phyloP scores from a whole-genome alignment of 2,329 filamentous ascomycete genomes.

The Calonectria pauciramosa region DNA sequence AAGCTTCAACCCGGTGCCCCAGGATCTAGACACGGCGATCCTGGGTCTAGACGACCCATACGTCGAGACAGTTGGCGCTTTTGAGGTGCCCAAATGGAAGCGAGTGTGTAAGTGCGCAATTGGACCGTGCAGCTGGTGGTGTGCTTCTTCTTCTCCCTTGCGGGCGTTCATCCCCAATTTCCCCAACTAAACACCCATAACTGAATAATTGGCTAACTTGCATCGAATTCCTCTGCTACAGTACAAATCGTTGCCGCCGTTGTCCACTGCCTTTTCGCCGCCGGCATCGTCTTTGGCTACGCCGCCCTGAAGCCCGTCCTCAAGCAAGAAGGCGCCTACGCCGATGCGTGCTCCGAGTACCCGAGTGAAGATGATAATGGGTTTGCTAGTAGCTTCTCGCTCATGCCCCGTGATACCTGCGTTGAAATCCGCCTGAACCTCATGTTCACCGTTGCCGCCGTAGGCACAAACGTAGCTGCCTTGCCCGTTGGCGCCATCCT shows the following conservation, averaged over 20 bases:
- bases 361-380: slow-evolving; percentile 12
- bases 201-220: slow-evolving; percentile 19
- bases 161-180: background rate
- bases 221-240: slow-evolving; percentile 12
- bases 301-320: slow-evolving; percentile 87
- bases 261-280: slow-evolving; percentile 75
- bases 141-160: background rate
- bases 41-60: slow-evolving; percentile 52
- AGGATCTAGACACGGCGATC: slow-evolving; percentile 62
- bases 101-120: slow-evolving; percentile 58
- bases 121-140: background rate
- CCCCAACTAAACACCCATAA: background rate
- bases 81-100: slow-evolving; percentile 69
- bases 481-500: slow-evolving; percentile 88
- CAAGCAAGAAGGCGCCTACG: slow-evolving; percentile 79
- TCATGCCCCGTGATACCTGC: slow-evolving; percentile 53
- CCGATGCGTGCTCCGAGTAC: slow-evolving; percentile 66
- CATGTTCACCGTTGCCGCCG: slow-evolving; percentile 93
- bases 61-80: slow-evolving; percentile 64
- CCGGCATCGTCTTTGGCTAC: slow-evolving; percentile 87
- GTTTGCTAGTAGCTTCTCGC: slow-evolving; percentile 31
- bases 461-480: slow-evolving; percentile 88
- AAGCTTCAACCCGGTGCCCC: slow-evolving; percentile 68
- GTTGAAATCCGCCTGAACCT: slow-evolving; percentile 78
- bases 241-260: slow-evolving; percentile 49